These are phyloP conservation scores for Wickerhamomyces hampshirensis DNA, from an alignment of 805 yeast species.

Conservation along the genomic window DNA sequence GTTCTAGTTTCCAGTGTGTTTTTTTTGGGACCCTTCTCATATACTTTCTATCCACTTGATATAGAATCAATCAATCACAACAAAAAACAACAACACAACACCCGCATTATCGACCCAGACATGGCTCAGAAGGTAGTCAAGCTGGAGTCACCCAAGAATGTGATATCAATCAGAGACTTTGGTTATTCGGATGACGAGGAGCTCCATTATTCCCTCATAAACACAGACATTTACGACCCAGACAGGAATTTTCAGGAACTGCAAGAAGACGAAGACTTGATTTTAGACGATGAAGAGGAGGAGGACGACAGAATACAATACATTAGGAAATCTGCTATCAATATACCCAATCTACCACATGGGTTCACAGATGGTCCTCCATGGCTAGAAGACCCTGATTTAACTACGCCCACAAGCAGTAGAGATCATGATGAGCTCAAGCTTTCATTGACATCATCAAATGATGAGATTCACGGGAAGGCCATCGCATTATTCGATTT, in stretches of 20 bases:
- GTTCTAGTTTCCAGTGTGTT: no score
- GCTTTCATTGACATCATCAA: slow-evolving; percentile 26
- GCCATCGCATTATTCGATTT: slow-evolving; percentile 91
- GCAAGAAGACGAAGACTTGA: slow-evolving; percentile 8
- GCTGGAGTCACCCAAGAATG: slow-evolving; percentile 5
- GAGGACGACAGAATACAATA: not conserved
- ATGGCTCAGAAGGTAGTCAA: not conserved
- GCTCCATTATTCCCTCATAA: slow-evolving; percentile 55
- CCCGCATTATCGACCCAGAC: no score
- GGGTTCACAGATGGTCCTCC: slow-evolving; percentile 27
- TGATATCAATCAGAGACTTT: slow-evolving; percentile 66
- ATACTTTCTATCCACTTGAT: no score
- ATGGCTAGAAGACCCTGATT: slow-evolving; percentile 30
- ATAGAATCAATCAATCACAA: no score
- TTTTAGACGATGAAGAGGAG: slow-evolving; percentile 22
- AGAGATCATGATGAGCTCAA: slow-evolving; percentile 19
- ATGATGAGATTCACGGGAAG: slow-evolving; percentile 43
- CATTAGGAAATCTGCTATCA: slow-evolving; percentile 12
- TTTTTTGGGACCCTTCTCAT: no score
- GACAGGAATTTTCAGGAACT: slow-evolving; percentile 21
- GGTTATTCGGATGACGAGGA: slow-evolving; percentile 73
- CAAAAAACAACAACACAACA: slow-evolving; percentile 1
- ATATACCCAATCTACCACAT: slow-evolving; percentile 25
- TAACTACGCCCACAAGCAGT: slow-evolving; percentile 22
- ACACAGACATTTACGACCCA: slow-evolving; percentile 23